Base-by-base conservation (phyloP, 2,329 filamentous ascomycete genomes). In the Alternaria infectoria region DNA sequence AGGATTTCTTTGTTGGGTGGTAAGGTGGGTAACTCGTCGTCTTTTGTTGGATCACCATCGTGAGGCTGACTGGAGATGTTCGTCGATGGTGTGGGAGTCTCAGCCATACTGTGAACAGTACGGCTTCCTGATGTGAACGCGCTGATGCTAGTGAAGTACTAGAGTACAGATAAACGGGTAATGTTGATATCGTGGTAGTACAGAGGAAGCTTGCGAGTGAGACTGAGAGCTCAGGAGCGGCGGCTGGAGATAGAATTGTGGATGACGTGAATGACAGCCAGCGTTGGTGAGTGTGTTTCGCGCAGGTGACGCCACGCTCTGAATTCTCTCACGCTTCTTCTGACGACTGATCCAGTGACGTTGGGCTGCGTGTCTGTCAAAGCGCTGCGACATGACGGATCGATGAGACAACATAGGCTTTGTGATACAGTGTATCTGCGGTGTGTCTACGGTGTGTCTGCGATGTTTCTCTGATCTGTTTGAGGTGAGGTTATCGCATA, bases 361-460 rank as follows among this genome's bases (percentile, higher is more conserved):
- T 5, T 23, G 15, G 2, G 2, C 0, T 9, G 21, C 52, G 23
- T 54, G 21, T 44, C n/a, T 8, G 32, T 40, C 30, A 6, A 9
- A 30, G 11, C 23, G 32, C 4, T 6, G 32, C 30, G 15, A 17
- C 5, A 19, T 54, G 8, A 23, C 12, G 30, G 12, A 8, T 52
- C 13, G 8, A 36, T n/a, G 3, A 52, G 19, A 36, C 9, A 17
- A 36, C 9, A 17, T 23, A 36, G 19, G 2, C 9, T 52, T 3
- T 4, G 3, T 13, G 13, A 23, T 3, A 4, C 8, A 0, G 15
- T 1, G 19, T 23, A n/a, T n/a, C n/a, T n/a, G n/a, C n/a, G n/a
- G n/a, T n/a, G n/a, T n/a, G n/a, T n/a, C n/a, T n/a, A n/a, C n/a
- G n/a, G n/a, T n/a, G n/a, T n/a, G n/a, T n/a, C n/a, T n/a, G n/a